Conservation (phyloP, 2,329 filamentous ascomycete genomes). For the Pestalotiopsis sp. region DNA sequence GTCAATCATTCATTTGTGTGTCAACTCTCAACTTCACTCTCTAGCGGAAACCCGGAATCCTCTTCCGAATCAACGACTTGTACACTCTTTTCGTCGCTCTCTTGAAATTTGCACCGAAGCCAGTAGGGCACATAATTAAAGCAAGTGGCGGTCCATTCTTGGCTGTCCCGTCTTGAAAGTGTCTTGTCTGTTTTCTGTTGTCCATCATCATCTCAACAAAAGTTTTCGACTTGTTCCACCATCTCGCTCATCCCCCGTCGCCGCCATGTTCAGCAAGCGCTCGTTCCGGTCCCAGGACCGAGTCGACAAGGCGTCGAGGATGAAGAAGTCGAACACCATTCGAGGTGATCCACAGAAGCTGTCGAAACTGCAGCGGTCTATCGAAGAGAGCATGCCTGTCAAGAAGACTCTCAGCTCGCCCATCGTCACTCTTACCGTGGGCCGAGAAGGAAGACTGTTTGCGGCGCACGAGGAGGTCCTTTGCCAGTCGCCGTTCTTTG, state of each 20-base stretch:
- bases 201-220: constrained; percentile 28
- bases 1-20: constrained; percentile 44
- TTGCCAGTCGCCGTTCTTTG: constrained; percentile 81
- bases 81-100: constrained; percentile 57
- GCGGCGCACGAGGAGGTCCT: constrained; percentile 94
- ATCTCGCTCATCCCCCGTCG: constrained; percentile 29
- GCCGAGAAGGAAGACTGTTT: constrained; percentile 83
- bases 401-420: constrained; percentile 52
- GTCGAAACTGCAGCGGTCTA: constrained; percentile 82
- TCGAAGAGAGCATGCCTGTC: constrained; percentile 49
- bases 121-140: constrained; percentile 14
- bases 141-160: constrained; percentile 7
- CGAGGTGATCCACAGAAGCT: constrained; percentile 74
- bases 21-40: constrained; percentile 30
- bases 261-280: constrained; percentile 80
- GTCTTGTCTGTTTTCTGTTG: constrained; percentile 25
- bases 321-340: constrained; percentile 65
- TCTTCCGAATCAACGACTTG: constrained; percentile 18
- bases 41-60: constrained; percentile 6
- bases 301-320: constrained; percentile 83
- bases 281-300: constrained; percentile 83
- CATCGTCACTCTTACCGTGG: constrained; percentile 85
- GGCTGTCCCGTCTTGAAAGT: constrained; percentile 31
- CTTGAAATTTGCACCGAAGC: constrained; percentile 31
- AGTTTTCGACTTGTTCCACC: constrained; percentile 31